Percentiles rank a stretch among this genome's conserved stretches.
Evolutionary conservation across 164 flowering plant genomes (phyloP).

Genomic region (Piper betle): DNA sequence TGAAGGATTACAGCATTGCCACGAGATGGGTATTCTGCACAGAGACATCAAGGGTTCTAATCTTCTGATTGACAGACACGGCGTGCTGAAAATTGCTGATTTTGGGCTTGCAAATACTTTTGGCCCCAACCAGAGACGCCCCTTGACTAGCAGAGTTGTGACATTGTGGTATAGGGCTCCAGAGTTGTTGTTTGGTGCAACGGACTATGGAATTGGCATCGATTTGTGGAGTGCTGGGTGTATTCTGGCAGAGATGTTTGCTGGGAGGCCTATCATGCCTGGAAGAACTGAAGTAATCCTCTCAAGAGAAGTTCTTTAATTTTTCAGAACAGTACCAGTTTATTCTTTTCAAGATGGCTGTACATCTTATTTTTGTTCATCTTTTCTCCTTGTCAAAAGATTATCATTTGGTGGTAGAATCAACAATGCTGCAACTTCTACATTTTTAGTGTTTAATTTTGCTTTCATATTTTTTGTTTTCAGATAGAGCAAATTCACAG

Average conservation of each 20-base stretch:
- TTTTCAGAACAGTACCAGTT: too few relatives aligned
- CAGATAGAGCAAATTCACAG: conserved; percentile 69
- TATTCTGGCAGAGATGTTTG: conserved; percentile 62
- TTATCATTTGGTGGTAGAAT: too few relatives aligned
- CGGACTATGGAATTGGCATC: conserved; percentile 54
- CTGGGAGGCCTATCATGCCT: conserved; percentile 74
- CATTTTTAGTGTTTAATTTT: neutral
- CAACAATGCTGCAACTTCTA: too few relatives aligned
- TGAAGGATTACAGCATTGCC: conserved; percentile 62
- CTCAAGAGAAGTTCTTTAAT: neutral
- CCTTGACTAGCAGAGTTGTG: conserved; percentile 71
- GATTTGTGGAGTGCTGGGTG: conserved; percentile 88
- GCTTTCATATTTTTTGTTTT: conserved; percentile 4
- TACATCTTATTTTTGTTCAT: too few relatives aligned
- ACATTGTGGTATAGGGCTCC: conserved; percentile 91
- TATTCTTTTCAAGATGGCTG: too few relatives aligned
- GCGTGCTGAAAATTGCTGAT: conserved; percentile 67
- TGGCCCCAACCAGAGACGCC: conserved; percentile 24
- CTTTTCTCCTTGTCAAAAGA: too few relatives aligned
- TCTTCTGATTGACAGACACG: conserved; percentile 47
- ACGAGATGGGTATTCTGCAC: conserved; percentile 54
- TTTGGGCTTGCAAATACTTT: conserved; percentile 68
- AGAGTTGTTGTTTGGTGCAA: conserved; percentile 66
- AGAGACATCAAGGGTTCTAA: conserved; percentile 42
- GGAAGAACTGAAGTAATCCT: conserved; percentile 71